phyloP scores from a whole-genome alignment of 225 moss, liverwort and hornwort genomes.

The Pseudoscleropodium purum region DNA sequence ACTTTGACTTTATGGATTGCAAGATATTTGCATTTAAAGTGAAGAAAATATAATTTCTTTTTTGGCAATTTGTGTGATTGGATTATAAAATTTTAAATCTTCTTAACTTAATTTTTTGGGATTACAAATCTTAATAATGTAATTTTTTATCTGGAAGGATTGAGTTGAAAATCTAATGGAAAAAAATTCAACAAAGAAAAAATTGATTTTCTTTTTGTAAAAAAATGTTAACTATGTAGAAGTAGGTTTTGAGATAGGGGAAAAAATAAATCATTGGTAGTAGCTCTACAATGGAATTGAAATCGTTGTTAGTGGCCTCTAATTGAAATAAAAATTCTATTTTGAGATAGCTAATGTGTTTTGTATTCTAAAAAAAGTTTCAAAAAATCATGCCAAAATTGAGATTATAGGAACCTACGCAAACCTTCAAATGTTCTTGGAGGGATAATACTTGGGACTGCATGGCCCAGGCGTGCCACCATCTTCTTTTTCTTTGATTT shows the following conservation, averaged over 20 bases:
- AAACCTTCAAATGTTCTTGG: not conserved
- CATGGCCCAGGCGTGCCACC: not conserved
- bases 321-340: not conserved
- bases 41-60: not conserved
- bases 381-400: not conserved
- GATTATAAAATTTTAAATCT: not conserved
- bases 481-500: not conserved
- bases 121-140: not conserved
- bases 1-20: rapidly evolving
- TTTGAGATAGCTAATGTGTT: not conserved
- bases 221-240: too few species aligned
- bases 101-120: not conserved
- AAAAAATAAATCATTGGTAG: not conserved
- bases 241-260: not conserved
- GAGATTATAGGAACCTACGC: not conserved
- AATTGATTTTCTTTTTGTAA: not conserved
- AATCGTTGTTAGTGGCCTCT: not conserved
- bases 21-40: not conserved
- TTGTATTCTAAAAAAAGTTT: not conserved
- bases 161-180: not conserved
- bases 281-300: not conserved
- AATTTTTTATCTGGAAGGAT: not conserved
- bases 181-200: not conserved
- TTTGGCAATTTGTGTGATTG: not conserved
- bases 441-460: not conserved